These are phyloP conservation scores for Emericellopsis cladophorae DNA, from an alignment of 2,329 filamentous ascomycete species.

Conservation along the genomic window DNA sequence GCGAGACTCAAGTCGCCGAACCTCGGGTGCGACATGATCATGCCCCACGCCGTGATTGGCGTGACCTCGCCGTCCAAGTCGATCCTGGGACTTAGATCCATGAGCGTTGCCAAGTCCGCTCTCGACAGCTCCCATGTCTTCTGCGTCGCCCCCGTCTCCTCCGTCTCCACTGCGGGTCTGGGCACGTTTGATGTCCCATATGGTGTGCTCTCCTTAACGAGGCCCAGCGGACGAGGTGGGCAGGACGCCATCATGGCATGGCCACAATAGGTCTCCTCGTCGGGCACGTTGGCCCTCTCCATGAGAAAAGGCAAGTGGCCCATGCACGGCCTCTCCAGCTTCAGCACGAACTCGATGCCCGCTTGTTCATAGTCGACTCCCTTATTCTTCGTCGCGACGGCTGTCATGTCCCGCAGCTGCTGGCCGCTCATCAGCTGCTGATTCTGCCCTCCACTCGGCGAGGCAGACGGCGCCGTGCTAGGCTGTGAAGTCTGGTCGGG, in stretches of 20 bases:
- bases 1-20: slow-evolving; percentile 50
- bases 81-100: slow-evolving; percentile 72
- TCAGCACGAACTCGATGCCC: slow-evolving; percentile 83
- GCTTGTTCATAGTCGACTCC: slow-evolving; percentile 65
- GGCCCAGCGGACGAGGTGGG: slow-evolving; percentile 53
- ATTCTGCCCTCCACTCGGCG: slow-evolving; percentile 15
- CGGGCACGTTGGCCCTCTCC: slow-evolving; percentile 44
- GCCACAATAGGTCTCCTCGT: slow-evolving; percentile 28
- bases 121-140: slow-evolving; percentile 72
- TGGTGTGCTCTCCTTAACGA: slow-evolving; percentile 14
- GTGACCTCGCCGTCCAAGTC: slow-evolving; percentile 85
- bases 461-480: slow-evolving; percentile 25
- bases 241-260: slow-evolving; percentile 91
- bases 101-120: slow-evolving; percentile 64
- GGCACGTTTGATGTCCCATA: no score
- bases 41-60: slow-evolving; percentile 88
- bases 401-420: slow-evolving; percentile 14
- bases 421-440: slow-evolving; percentile 13
- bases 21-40: slow-evolving; percentile 60
- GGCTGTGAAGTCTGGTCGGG: slow-evolving; percentile 29
- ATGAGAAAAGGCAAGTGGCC: slow-evolving; percentile 75
- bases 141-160: slow-evolving; percentile 18
- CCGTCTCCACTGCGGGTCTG: no score
- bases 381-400: slow-evolving; percentile 18
- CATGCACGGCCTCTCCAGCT: slow-evolving; percentile 86